phyloP scores from a whole-genome alignment of 2,329 filamentous ascomycete species.

The Trichothecium roseum region DNA sequence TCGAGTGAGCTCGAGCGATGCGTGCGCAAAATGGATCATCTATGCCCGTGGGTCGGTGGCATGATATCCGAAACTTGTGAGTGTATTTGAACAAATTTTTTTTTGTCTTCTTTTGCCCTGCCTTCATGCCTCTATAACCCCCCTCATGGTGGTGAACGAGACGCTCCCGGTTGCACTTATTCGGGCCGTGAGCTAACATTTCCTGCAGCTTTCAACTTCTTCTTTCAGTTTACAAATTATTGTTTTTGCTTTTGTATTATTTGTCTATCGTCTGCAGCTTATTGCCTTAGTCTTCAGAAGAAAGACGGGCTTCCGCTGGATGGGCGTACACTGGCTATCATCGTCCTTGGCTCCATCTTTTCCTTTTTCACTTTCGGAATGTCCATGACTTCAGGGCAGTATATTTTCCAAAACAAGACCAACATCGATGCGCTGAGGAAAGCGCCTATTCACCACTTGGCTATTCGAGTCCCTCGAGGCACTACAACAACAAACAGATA shows the following conservation, averaged over 20 bases:
- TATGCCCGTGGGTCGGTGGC: slow-evolving; percentile 94
- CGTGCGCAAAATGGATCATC: slow-evolving; percentile 87
- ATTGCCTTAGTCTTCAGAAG: slow-evolving; percentile 48
- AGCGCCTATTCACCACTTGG: slow-evolving; percentile 58
- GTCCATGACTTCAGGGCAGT: slow-evolving; percentile 60
- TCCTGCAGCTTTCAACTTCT: slow-evolving; percentile 71
- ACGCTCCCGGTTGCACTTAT: neutral
- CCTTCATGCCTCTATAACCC: too few relatives aligned
- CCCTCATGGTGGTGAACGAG: too few relatives aligned
- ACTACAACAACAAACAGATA: slow-evolving; percentile 32
- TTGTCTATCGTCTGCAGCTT: slow-evolving; percentile 51
- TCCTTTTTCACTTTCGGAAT: slow-evolving; percentile 72
- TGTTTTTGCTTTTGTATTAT: slow-evolving; percentile 57
- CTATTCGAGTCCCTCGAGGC: slow-evolving; percentile 54
- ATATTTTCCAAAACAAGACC: slow-evolving; percentile 64
- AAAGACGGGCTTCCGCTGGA: slow-evolving; percentile 32
- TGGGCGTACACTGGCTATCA: slow-evolving; percentile 51
- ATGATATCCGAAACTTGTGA: slow-evolving; percentile 72
- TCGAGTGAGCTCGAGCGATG: slow-evolving; percentile 74
- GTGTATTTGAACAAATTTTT: slow-evolving; percentile 15
- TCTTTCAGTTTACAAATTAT: slow-evolving; percentile 77
- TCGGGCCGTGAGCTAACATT: neutral
- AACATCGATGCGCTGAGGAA: slow-evolving; percentile 70
- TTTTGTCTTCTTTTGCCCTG: too few relatives aligned
- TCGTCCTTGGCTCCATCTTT: slow-evolving; percentile 63